These are phyloP conservation scores for Tricharina praecox DNA, from an alignment of 495 filamentous ascomycete genomes.

Conservation along the genomic window DNA sequence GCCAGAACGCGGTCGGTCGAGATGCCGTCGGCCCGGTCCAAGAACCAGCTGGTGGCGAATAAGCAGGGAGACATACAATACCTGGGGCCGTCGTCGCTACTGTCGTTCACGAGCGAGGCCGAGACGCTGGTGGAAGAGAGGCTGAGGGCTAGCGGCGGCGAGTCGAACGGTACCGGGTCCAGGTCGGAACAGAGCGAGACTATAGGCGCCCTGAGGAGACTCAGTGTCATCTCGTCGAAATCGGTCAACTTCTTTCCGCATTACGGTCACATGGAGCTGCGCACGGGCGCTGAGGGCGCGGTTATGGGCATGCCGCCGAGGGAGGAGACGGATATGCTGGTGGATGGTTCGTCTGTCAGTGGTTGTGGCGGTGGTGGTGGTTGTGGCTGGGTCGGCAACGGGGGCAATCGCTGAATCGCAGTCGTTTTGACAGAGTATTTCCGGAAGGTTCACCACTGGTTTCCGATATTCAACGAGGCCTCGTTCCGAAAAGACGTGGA, in stretches of 20 bases:
- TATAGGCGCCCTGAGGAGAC: conserved; percentile 19
- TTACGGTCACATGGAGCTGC: conserved; percentile 20
- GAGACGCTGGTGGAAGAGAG: conserved; percentile 17
- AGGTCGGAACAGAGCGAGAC: conserved; percentile 14
- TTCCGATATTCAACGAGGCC: conserved; percentile 21
- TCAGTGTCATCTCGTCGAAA: conserved; percentile 14
- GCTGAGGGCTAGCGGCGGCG: neutral
- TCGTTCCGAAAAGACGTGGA: conserved; percentile 14
- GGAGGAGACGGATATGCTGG: conserved; percentile 14
- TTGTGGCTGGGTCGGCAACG: too few relatives aligned
- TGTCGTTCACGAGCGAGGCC: conserved; percentile 19
- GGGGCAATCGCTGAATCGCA: too few relatives aligned
- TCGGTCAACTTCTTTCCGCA: conserved; percentile 21
- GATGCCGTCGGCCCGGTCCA: neutral
- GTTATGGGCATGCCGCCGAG: conserved; percentile 18
- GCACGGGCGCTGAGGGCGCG: conserved; percentile 13
- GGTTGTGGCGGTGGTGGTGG: too few relatives aligned
- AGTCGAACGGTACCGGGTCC: neutral
- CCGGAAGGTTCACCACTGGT: conserved; percentile 19
- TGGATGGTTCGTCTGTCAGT: conserved; percentile 11
- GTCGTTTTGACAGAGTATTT: conserved; percentile 23
- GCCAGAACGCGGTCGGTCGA: neutral
- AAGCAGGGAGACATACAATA: conserved; percentile 17
- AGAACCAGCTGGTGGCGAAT: conserved; percentile 6
- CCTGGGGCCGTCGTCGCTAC: conserved; percentile 17